phyloP scores from a whole-genome alignment of 306 rosid species.

The Parietaria judaica region DNA sequence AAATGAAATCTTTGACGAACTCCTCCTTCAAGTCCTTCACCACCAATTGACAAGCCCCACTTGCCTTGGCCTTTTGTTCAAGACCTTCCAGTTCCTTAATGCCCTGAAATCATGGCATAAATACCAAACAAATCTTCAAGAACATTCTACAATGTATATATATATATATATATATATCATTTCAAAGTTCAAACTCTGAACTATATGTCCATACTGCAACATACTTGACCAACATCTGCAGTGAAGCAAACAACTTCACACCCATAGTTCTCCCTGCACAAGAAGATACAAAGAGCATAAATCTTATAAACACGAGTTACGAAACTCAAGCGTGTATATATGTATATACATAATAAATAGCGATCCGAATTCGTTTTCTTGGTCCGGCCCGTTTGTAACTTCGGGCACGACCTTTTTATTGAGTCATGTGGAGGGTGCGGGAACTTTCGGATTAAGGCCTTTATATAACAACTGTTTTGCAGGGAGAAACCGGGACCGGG shows the following conservation, averaged over 20 bases:
- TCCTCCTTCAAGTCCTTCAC: constrained; percentile 71
- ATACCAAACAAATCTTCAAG: background rate
- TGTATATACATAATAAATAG: background rate
- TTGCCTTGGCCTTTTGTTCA: constrained; percentile 71
- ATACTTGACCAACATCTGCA: constrained; percentile 83
- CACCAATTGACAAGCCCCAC: constrained; percentile 72
- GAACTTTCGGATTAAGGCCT: too few relatives aligned
- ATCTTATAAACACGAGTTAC: background rate
- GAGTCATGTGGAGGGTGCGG: too few relatives aligned
- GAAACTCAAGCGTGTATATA: too few relatives aligned
- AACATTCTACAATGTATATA: background rate
- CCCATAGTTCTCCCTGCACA: constrained; percentile 71
- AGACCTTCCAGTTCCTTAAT: constrained; percentile 64
- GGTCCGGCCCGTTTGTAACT: too few relatives aligned
- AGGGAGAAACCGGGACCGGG: too few relatives aligned
- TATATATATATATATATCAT: background rate
- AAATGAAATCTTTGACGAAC: constrained; percentile 63
- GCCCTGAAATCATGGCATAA: constrained; percentile 31
- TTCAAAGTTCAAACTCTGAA: background rate
- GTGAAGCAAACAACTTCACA: constrained; percentile 88
- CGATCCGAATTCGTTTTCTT: too few relatives aligned
- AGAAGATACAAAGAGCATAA: too few relatives aligned
- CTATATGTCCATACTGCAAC: background rate
- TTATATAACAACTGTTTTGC: too few relatives aligned
- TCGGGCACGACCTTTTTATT: too few relatives aligned